phyloP scores from a whole-genome alignment of 129 eudicot genomes.

The Pulicaria dysenterica region DNA sequence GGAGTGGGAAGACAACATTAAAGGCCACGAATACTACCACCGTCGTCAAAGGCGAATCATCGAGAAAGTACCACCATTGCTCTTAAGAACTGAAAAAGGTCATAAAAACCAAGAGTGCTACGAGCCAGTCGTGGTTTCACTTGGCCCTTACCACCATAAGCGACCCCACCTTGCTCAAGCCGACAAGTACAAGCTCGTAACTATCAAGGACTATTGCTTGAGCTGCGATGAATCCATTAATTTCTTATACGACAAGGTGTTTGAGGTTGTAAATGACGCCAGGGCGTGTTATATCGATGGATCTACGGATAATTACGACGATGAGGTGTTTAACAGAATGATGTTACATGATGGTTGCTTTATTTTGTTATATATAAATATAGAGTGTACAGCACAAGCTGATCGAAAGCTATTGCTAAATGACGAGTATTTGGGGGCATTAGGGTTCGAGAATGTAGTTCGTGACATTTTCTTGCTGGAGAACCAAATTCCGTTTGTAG shows the following conservation, averaged over 20 bases:
- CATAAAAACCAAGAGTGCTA: slow-evolving; percentile 19
- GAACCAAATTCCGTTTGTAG: slow-evolving; percentile 37
- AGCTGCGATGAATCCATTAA: background rate
- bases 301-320: slow-evolving; percentile 18
- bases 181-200: slow-evolving; percentile 18
- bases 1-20: slow-evolving; percentile 3
- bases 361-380: slow-evolving; percentile 29
- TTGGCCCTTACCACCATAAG: slow-evolving; percentile 38
- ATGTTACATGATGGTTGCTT: slow-evolving; percentile 45
- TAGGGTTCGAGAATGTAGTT: slow-evolving; percentile 14
- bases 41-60: slow-evolving; percentile 5
- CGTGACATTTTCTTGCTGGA: slow-evolving; percentile 41
- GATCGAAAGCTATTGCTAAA: background rate
- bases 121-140: slow-evolving; percentile 31
- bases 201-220: slow-evolving; percentile 7
- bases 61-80: slow-evolving; percentile 25
- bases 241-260: slow-evolving; percentile 20
- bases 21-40: background rate
- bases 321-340: slow-evolving; percentile 29
- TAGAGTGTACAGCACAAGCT: background rate
- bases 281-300: slow-evolving; percentile 31
- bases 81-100: slow-evolving; percentile 20
- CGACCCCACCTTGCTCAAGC: background rate
- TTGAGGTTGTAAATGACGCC: slow-evolving; percentile 9
- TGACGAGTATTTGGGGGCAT: slow-evolving; percentile 29